A percentile compares a stretch with the other conserved stretches of the same genome.
Conservation (phyloP, 345 rosid genomes). For the Brassica nigra region DNA sequence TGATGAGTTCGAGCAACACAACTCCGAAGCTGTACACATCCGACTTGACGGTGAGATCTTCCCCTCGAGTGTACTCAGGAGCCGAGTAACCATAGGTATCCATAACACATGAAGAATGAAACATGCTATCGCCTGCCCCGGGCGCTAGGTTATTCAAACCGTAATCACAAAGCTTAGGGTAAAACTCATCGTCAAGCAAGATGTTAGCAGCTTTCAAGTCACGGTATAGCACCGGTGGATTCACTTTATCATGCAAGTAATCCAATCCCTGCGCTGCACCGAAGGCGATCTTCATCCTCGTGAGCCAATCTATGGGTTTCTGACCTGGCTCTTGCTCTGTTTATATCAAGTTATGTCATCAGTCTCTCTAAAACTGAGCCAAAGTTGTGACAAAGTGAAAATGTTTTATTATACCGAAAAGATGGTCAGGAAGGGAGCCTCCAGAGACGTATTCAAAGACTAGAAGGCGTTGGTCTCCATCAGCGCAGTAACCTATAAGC, state of each 20-base stretch:
- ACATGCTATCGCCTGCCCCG: slow-evolving; percentile 44
- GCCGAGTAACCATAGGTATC: slow-evolving; percentile 75
- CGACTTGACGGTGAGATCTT: slow-evolving; percentile 57
- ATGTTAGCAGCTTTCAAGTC: slow-evolving; percentile 72
- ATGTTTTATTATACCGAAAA: slow-evolving; percentile 47
- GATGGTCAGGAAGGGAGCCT: slow-evolving; percentile 58
- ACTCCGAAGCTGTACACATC: slow-evolving; percentile 80
- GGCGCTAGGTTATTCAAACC: slow-evolving; percentile 56
- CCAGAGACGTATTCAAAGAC: slow-evolving; percentile 58
- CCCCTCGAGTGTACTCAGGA: slow-evolving; percentile 61
- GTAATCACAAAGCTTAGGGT: slow-evolving; percentile 61
- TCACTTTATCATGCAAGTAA: slow-evolving; percentile 57
- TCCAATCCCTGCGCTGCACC: slow-evolving; percentile 74
- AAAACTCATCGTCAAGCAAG: slow-evolving; percentile 51
- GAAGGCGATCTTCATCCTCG: slow-evolving; percentile 59
- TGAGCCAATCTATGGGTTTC: slow-evolving; percentile 58
- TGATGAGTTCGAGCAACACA: slow-evolving; percentile 66
- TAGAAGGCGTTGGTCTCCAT: slow-evolving; percentile 76
- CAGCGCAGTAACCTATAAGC: slow-evolving; percentile 72
- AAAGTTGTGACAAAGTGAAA: not conserved
- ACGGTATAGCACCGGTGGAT: slow-evolving; percentile 55
- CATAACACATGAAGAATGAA: slow-evolving; percentile 53
- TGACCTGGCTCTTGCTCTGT: slow-evolving; percentile 42
- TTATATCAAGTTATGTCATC: slow-evolving; percentile 1
- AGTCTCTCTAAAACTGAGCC: not conserved